Conservation (phyloP, 1,284 basidiomycete genomes). For the Boletus subluridellus region DNA sequence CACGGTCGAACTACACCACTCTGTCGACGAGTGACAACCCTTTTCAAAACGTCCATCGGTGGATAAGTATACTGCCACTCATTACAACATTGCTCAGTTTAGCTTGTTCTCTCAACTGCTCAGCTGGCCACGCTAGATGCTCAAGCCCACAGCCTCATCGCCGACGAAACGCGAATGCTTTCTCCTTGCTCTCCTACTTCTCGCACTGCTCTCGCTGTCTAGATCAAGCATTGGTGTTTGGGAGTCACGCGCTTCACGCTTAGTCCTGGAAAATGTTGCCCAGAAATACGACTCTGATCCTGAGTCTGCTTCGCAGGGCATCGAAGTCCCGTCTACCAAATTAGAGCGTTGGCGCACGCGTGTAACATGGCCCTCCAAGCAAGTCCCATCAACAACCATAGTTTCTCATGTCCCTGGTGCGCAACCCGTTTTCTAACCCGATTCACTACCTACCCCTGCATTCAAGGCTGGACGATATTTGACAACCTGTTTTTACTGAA, state of each 20-base stretch:
- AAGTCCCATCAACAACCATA: too few relatives aligned
- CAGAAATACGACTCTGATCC: too few relatives aligned
- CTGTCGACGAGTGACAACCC: not conserved
- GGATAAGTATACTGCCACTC: too few relatives aligned
- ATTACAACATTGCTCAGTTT: not conserved
- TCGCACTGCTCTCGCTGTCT: slow-evolving; percentile 44
- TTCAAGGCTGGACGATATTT: slow-evolving; percentile 78
- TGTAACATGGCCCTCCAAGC: too few relatives aligned
- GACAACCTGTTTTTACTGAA: too few relatives aligned
- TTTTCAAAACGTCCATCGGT: too few relatives aligned
- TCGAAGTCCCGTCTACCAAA: slow-evolving; percentile 11
- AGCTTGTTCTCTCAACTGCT: not conserved
- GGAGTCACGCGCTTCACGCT: too few relatives aligned
- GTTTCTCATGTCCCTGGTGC: too few relatives aligned
- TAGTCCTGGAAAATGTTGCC: too few relatives aligned
- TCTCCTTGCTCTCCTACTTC: slow-evolving; percentile 47
- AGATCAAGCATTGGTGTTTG: slow-evolving; percentile 23
- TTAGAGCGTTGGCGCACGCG: slow-evolving; percentile 33
- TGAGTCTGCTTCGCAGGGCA: slow-evolving; percentile 1
- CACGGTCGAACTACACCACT: too few relatives aligned
- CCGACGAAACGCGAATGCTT: slow-evolving; percentile 51
- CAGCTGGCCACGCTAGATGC: slow-evolving; percentile 11
- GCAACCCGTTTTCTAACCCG: not conserved
- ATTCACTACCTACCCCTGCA: not conserved
- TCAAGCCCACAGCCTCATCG: slow-evolving; percentile 22